phyloP scores from a whole-genome alignment of 176 grass and related monocot species.

The barley (Hordeum vulgare) region DNA sequence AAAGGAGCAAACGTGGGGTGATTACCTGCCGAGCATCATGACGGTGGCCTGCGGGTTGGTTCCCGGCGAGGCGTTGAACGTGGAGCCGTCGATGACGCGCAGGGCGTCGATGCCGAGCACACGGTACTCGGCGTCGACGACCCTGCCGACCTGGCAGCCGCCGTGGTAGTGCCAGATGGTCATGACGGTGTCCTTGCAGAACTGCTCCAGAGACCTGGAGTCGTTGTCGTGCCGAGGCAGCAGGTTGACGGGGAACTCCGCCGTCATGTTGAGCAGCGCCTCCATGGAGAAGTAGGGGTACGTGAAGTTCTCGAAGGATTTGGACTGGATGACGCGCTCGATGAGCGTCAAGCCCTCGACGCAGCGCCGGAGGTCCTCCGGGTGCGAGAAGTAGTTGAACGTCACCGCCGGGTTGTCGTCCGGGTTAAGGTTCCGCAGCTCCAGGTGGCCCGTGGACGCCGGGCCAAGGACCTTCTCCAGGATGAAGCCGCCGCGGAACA shows the following conservation, averaged over 20 bases:
- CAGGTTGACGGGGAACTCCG: slow-evolving; percentile 54
- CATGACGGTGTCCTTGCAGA: slow-evolving; percentile 74
- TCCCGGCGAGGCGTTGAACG: slow-evolving; percentile 56
- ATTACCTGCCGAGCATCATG: slow-evolving; percentile 87
- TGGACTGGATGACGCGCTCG: slow-evolving; percentile 46
- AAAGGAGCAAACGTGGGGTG: not conserved
- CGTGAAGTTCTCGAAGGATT: slow-evolving; percentile 44
- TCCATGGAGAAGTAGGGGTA: slow-evolving; percentile 35
- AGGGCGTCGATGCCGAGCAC: slow-evolving; percentile 58
- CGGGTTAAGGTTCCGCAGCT: slow-evolving; percentile 57
- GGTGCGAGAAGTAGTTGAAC: slow-evolving; percentile 93
- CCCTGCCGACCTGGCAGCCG: slow-evolving; percentile 66
- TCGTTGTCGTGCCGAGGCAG: slow-evolving; percentile 53
- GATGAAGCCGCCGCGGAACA: slow-evolving; percentile 71
- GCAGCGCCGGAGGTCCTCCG: slow-evolving; percentile 62
- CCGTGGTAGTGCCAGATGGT: slow-evolving; percentile 96
- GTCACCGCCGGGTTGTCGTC: slow-evolving; percentile 80
- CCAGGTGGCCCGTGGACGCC: slow-evolving; percentile 61
- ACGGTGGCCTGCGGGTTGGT: slow-evolving; percentile 88
- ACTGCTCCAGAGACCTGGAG: slow-evolving; percentile 57
- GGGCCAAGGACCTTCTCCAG: slow-evolving; percentile 74
- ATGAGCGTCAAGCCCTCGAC: slow-evolving; percentile 52
- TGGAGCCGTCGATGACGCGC: slow-evolving; percentile 76
- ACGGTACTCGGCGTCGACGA: slow-evolving; percentile 59
- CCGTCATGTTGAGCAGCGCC: slow-evolving; percentile 46